These are phyloP conservation scores for Phyllosticta citrichinensis DNA, from an alignment of 2,329 filamentous ascomycete species.

Conservation along the genomic window DNA sequence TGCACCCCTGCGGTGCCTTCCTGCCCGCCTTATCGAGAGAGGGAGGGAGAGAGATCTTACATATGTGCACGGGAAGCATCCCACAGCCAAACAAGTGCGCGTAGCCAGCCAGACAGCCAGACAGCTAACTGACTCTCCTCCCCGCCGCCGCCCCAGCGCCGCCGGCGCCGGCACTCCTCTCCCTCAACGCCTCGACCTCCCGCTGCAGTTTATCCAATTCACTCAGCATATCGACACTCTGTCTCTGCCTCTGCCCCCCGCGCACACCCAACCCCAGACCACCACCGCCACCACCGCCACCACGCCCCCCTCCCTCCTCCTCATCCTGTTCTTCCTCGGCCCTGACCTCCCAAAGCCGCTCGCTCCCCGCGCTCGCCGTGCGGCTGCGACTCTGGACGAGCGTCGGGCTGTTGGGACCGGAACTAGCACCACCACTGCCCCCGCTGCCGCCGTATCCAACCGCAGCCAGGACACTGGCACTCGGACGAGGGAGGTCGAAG, in stretches of 20 bases:
- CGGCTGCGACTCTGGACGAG: neutral
- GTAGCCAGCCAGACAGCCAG: neutral
- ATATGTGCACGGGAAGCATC: too few relatives aligned
- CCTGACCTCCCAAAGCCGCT: neutral
- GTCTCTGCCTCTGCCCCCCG: neutral
- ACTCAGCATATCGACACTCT: constrained; percentile 22
- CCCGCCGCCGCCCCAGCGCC: too few relatives aligned
- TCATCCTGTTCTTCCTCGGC: neutral
- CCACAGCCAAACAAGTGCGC: too few relatives aligned
- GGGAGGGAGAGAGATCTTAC: neutral
- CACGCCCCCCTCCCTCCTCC: neutral
- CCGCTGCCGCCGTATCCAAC: neutral
- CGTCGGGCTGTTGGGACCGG: too few relatives aligned
- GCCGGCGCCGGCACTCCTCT: neutral
- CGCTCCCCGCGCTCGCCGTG: constrained; percentile 2
- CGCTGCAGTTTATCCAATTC: constrained; percentile 31
- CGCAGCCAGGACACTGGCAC: neutral
- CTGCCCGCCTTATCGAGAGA: too few relatives aligned
- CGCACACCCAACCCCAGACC: neutral
- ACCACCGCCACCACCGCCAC: neutral
- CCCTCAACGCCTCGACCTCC: constrained; percentile 29
- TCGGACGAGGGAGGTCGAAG: constrained; percentile 6
- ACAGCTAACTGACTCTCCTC: neutral
- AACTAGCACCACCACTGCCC: neutral
- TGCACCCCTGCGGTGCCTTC: too few relatives aligned